Percentiles rank a stretch among this genome's conserved stretches.
Conservation (phyloP, 148 eudicot genomes). For the Diospyros lotus region DNA sequence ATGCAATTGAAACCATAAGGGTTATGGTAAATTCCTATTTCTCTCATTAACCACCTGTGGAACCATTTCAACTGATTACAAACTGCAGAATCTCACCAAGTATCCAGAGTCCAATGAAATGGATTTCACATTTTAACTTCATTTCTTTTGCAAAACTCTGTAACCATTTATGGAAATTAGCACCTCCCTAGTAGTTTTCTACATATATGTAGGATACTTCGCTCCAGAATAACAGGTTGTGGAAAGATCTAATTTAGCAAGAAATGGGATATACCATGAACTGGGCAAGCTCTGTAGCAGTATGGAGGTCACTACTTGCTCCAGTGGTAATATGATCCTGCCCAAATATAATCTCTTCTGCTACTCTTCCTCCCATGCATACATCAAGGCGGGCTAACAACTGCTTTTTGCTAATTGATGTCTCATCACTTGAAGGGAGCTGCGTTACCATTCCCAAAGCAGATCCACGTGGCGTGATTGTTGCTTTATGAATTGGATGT, state of each 20-base stretch:
- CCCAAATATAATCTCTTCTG: constrained; percentile 97
- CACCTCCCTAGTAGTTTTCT: neutral
- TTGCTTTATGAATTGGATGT: constrained; percentile 96
- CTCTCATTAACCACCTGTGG: neutral
- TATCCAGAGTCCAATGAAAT: neutral
- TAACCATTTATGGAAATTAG: neutral
- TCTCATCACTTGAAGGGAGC: constrained; percentile 89
- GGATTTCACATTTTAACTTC: neutral
- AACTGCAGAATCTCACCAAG: neutral
- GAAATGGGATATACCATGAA: constrained; percentile 60
- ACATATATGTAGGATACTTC: too few relatives aligned
- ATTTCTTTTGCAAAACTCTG: neutral
- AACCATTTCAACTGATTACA: neutral
- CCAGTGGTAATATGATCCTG: constrained; percentile 89
- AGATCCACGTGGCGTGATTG: constrained; percentile 95
- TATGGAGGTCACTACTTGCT: constrained; percentile 84
- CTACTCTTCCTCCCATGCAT: constrained; percentile 99
- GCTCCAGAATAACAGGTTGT: neutral
- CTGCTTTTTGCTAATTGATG: constrained; percentile 84
- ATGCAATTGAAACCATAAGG: neutral
- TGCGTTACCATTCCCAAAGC: constrained; percentile 98
- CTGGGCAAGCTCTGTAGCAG: constrained; percentile 93
- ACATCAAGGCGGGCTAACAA: constrained; percentile 97
- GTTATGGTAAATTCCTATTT: neutral
- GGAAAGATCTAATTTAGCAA: neutral